Evolutionary conservation across 2,329 filamentous ascomycete species (phyloP).

Genomic region (Botrytis sinoallii): DNA sequence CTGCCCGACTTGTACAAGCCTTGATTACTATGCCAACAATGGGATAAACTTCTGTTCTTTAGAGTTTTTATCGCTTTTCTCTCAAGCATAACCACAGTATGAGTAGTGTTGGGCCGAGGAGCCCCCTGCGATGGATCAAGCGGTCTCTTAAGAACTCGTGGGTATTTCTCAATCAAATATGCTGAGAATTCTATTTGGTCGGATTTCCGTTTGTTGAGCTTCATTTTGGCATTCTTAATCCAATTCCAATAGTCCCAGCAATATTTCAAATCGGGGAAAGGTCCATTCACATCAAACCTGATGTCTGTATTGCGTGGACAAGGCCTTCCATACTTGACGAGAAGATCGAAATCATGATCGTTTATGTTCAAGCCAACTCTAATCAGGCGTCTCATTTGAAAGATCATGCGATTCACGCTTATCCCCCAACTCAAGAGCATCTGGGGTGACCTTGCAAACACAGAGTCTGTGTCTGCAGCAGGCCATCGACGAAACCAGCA

Average conservation of each 20-base stretch:
- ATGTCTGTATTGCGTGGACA: not conserved
- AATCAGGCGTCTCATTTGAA: not conserved
- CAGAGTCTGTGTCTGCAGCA: not conserved
- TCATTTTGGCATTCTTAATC: constrained; percentile 1
- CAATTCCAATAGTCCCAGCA: constrained; percentile 3
- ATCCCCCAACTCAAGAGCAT: not conserved
- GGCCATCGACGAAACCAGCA: not conserved
- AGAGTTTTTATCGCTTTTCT: not conserved
- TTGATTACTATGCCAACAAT: not conserved
- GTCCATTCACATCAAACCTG: accelerated
- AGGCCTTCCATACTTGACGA: not conserved
- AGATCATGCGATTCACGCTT: not conserved
- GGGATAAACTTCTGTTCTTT: not conserved
- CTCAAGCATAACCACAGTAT: not conserved
- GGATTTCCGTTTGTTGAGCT: not conserved
- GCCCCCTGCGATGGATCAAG: not conserved
- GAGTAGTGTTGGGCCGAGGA: not conserved
- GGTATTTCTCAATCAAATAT: not conserved
- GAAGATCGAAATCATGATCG: constrained; percentile 6
- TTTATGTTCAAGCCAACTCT: not conserved
- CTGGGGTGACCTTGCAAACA: not conserved
- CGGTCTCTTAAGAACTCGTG: constrained; percentile 2
- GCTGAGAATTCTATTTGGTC: not conserved
- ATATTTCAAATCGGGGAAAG: not conserved
- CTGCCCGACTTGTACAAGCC: not conserved